Base-by-base conservation (phyloP, 176 grass and related monocot genomes). In the Bromus sterilis region DNA sequence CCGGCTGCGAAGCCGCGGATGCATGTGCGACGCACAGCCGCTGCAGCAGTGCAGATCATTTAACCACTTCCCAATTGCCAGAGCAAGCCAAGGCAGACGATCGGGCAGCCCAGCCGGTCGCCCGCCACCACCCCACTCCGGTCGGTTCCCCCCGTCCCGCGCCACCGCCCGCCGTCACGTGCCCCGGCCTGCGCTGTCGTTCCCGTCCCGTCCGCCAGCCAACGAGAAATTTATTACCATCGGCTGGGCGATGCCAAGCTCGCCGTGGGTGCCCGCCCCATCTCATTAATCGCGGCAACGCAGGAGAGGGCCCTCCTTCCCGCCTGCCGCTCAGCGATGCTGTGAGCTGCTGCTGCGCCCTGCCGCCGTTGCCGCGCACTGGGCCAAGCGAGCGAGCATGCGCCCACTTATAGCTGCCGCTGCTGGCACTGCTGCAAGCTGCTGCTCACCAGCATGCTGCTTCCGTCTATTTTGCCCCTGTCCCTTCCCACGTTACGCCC, bases 381-480 rank as follows among this genome's bases (percentile, higher is more conserved):
- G 82, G 9, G 34, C 75, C 63, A 7, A 33, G 62, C 35, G 21
- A 34, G 14, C 61, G 5, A 66, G 64, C 65, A 36, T 25, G n/a
- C 20, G 43, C 84, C 20, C 21, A 33, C 68, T 56, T 34, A 75
- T 58, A 7, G 81, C 79, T 18, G 79, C 79, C 13, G 79, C 25
- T 48, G 70, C 76, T 21, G 5, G 4, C 7, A 14, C 75, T 35
- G 20, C 72, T 40, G 62, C 78, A n/a, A n/a, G n/a, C n/a, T n/a
- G n/a, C n/a, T 71, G 83, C n/a, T 35, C 2, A 21, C 14, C 31
- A 7, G 37, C 4, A 16, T 34, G 82, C 48, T 29, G 61, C 78
- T 83, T 85, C 77, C 82, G 44, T 70, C 87, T 81, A 60, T 62
- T 89, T 89, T 89, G 87, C 87, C 82, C 75, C 87, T 33, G 71